These are phyloP conservation scores for Asterionellopsis glacialis DNA, from an alignment of 108 stramenopile genomes.

Conservation along the genomic window DNA sequence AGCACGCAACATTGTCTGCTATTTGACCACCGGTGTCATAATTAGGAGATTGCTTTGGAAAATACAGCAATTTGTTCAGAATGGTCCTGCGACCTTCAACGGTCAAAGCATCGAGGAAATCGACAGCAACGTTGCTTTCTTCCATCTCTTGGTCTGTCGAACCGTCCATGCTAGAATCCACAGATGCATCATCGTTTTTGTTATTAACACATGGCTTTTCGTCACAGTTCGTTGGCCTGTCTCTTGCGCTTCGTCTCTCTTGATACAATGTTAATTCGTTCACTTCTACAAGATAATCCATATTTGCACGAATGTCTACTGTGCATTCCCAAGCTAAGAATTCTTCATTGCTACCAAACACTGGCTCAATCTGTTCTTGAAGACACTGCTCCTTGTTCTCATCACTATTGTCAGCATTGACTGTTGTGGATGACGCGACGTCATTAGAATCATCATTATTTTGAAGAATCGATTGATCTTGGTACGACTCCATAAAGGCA, in stretches of 20 bases:
- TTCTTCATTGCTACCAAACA: conserved; percentile 21
- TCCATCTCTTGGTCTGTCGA: too few species aligned
- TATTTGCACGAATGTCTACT: conserved; percentile 33
- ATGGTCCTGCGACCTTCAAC: neutral
- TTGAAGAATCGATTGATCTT: conserved; percentile 5
- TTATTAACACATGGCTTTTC: neutral
- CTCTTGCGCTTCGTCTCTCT: conserved; percentile 7
- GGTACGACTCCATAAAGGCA: conserved; percentile 26
- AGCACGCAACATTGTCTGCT: too few species aligned
- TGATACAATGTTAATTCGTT: conserved; percentile 40
- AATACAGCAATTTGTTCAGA: too few species aligned
- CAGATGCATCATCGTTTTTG: neutral
- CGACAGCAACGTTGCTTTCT: conserved; percentile 3
- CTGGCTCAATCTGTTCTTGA: conserved; percentile 7
- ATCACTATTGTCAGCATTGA: neutral
- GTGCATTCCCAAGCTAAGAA: conserved; percentile 48
- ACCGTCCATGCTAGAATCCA: neutral
- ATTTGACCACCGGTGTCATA: too few species aligned
- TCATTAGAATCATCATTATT: neutral
- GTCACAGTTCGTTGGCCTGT: neutral
- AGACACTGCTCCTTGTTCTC: too few species aligned
- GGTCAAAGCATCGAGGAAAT: conserved; percentile 4
- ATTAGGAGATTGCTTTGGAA: too few species aligned
- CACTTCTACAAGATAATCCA: conserved; percentile 44
- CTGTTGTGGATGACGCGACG: neutral